Conservation (phyloP, 2,329 filamentous ascomycete species). For the Mollisiaceae sp. region DNA sequence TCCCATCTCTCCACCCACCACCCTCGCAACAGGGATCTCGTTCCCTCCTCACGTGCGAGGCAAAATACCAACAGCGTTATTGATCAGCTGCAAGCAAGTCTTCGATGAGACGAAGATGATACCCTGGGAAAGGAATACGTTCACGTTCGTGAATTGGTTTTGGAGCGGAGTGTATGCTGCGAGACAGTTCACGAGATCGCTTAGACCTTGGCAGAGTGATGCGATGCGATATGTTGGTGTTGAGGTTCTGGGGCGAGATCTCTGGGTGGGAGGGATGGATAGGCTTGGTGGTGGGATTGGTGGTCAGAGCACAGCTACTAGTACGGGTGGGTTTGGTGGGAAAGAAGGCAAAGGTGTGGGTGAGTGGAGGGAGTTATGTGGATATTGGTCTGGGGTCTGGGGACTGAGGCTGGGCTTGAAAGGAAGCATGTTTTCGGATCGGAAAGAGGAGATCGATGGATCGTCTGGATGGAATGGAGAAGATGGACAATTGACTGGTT, state of each 20-base stretch:
- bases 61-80: conserved; percentile 49
- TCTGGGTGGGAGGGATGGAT: conserved; percentile 32
- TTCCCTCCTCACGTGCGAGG: conserved; percentile 41
- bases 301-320: not conserved
- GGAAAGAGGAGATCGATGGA: not conserved
- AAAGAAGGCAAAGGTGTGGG: conserved; percentile 10
- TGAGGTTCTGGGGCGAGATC: conserved; percentile 48
- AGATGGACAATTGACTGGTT: not conserved
- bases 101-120: conserved; percentile 50
- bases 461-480: not conserved
- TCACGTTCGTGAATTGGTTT: conserved; percentile 54
- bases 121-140: conserved; percentile 52
- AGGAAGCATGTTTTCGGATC: conserved; percentile 11
- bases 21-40: not conserved
- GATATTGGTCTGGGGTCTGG: conserved; percentile 24
- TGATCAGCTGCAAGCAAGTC: conserved; percentile 47
- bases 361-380: conserved; percentile 30
- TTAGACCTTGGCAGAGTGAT: conserved; percentile 50
- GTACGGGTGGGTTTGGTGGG: conserved; percentile 2
- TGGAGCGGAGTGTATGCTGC: conserved; percentile 51
- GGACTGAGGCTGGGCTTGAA: conserved; percentile 24
- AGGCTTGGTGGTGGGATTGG: conserved; percentile 7
- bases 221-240: conserved; percentile 48
- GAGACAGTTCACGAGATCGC: conserved; percentile 43
- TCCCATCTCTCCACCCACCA: not conserved